Conservation (phyloP, 805 yeast genomes). For the Metschnikowia reukaufii region DNA sequence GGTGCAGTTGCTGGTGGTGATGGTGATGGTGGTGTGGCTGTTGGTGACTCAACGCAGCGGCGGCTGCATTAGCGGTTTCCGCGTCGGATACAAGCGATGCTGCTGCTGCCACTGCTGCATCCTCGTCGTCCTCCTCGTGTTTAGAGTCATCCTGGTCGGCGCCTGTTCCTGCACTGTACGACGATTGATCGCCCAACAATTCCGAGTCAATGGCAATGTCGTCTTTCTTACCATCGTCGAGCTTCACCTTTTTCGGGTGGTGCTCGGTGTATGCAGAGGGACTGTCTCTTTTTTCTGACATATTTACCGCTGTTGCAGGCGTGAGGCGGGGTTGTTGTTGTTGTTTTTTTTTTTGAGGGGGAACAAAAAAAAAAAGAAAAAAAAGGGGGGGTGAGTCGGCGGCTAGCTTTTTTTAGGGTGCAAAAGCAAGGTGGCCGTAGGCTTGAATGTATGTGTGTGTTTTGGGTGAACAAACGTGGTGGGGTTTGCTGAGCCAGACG, state of each 20-base stretch:
- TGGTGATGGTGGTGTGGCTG: constrained; percentile 24
- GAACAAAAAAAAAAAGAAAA: no score
- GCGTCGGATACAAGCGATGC: constrained; percentile 31
- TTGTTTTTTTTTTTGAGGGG: neutral
- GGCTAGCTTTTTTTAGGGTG: neutral
- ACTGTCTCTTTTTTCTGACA: constrained; percentile 21
- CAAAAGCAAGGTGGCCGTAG: neutral
- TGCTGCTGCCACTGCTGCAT: constrained; percentile 29
- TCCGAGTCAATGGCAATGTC: constrained; percentile 43
- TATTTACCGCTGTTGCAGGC: constrained; percentile 11
- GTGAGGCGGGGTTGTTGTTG: neutral
- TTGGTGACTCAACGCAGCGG: constrained; percentile 25
- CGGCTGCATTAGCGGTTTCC: constrained; percentile 23
- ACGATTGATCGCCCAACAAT: constrained; percentile 42
- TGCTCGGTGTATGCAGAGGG: constrained; percentile 17
- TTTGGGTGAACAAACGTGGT: neutral
- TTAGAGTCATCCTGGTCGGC: constrained; percentile 13
- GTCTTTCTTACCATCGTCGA: constrained; percentile 18
- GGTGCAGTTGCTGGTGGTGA: constrained; percentile 21
- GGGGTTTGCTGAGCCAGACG: neutral
- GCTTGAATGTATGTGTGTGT: neutral
- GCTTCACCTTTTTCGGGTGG: constrained; percentile 17
- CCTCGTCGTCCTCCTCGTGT: constrained; percentile 23
- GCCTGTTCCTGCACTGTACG: constrained; percentile 20
- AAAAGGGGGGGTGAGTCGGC: neutral